A percentile compares a stretch with the other conserved stretches of the same genome.
Evolutionary conservation across 805 yeast genomes (phyloP).

Genomic region (Saccharomycopsis guyanensis): DNA sequence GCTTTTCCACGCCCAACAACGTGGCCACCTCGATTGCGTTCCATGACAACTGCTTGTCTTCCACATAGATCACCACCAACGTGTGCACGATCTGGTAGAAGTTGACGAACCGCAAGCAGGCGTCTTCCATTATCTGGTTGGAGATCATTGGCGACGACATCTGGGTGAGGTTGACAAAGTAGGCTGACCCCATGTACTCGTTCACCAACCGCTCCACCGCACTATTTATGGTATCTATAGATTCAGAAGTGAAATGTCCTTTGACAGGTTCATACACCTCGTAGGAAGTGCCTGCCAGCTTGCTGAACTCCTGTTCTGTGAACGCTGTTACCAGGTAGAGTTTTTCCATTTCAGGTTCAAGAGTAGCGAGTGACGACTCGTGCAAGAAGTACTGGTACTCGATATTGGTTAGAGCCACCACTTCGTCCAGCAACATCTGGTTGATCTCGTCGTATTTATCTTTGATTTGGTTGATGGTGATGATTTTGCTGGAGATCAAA

Average conservation of each 20-base stretch:
- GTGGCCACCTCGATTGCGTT: conserved; percentile 55
- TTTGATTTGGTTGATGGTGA: conserved; percentile 37
- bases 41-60: conserved; percentile 39
- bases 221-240: not conserved
- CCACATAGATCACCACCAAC: conserved; percentile 29
- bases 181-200: conserved; percentile 32
- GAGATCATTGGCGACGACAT: conserved; percentile 58
- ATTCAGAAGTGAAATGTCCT: conserved; percentile 42
- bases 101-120: conserved; percentile 41
- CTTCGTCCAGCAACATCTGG: conserved; percentile 27
- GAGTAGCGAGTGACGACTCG: conserved; percentile 49
- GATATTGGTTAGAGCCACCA: conserved; percentile 34
- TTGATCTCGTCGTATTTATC: conserved; percentile 31
- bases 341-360: conserved; percentile 59
- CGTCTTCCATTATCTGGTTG: conserved; percentile 43
- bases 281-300: conserved; percentile 31
- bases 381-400: conserved; percentile 43
- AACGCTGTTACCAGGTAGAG: conserved; percentile 52
- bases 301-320: conserved; percentile 34
- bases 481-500: conserved; percentile 44
- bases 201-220: not conserved
- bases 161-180: conserved; percentile 49
- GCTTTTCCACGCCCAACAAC: conserved; percentile 55
- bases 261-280: conserved; percentile 56
- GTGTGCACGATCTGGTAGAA: conserved; percentile 32